phyloP scores from a whole-genome alignment of 192 early-diverging fungal species.

The Rhizoclosmatium sp. region DNA sequence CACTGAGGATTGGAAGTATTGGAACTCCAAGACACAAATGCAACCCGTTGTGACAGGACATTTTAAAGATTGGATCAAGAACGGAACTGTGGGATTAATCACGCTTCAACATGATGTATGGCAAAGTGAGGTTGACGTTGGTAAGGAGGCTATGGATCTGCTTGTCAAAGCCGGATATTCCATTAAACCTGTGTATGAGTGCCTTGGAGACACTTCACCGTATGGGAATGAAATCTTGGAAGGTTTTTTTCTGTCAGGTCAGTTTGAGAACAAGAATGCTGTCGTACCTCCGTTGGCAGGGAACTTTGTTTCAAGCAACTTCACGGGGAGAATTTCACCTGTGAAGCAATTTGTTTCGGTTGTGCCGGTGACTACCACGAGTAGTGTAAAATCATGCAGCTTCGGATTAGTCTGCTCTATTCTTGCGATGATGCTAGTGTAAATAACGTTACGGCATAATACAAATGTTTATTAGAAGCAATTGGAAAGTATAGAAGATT shows the following conservation, averaged over 20 bases:
- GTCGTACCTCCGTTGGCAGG: too few relatives aligned
- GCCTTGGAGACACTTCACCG: not conserved
- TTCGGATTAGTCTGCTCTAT: too few relatives aligned
- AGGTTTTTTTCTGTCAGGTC: constrained; percentile 6
- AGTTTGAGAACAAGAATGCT: not conserved
- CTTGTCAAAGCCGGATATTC: not conserved
- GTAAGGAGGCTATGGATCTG: not conserved
- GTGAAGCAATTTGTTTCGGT: too few relatives aligned
- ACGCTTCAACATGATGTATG: not conserved
- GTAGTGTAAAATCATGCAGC: too few relatives aligned
- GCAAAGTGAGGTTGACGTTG: not conserved
- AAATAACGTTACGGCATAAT: too few relatives aligned
- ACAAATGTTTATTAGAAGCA: too few relatives aligned
- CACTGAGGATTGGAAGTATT: not conserved
- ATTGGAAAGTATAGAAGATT: too few relatives aligned
- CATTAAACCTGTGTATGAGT: constrained; percentile 14
- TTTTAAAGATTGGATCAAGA: not conserved
- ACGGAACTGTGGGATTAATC: not conserved
- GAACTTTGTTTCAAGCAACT: too few relatives aligned
- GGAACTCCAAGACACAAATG: not conserved
- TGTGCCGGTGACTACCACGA: too few relatives aligned
- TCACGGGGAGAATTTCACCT: too few relatives aligned
- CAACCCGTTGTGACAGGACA: not conserved
- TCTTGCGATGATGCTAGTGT: too few relatives aligned
- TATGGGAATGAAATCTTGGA: constrained; percentile 21